Conservation (phyloP, 345 rosid genomes). For the Acer saccharum region DNA sequence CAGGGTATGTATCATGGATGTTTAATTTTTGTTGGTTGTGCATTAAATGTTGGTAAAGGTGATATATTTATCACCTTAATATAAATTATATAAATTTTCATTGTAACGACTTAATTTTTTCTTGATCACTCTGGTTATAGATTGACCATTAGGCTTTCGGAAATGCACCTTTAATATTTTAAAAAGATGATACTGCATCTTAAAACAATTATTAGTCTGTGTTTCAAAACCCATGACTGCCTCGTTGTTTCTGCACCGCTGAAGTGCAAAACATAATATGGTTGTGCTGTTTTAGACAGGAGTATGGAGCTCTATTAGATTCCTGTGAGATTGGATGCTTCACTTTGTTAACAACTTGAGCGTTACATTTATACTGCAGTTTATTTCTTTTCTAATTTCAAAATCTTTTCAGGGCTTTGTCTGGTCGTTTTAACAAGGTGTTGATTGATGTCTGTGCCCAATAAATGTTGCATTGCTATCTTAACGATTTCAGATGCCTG, state of each 20-base stretch:
- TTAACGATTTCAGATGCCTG: neutral
- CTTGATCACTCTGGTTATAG: neutral
- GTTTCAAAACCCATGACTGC: neutral
- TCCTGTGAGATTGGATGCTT: neutral
- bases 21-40: constrained; percentile 6
- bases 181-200: neutral
- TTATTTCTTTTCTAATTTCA: neutral
- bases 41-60: neutral
- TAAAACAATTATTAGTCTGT: neutral
- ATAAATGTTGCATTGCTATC: neutral
- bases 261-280: neutral
- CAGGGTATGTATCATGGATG: constrained; percentile 66
- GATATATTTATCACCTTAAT: neutral
- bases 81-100: neutral
- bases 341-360: neutral
- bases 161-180: neutral
- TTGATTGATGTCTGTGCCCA: neutral
- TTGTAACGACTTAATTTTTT: neutral
- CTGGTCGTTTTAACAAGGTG: neutral
- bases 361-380: neutral
- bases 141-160: neutral
- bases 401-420: neutral
- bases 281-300: neutral
- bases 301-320: neutral
- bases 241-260: neutral